These are phyloP conservation scores for Fistulinella staudtii DNA, from an alignment of 1,284 basidiomycete species.

Conservation along the genomic window DNA sequence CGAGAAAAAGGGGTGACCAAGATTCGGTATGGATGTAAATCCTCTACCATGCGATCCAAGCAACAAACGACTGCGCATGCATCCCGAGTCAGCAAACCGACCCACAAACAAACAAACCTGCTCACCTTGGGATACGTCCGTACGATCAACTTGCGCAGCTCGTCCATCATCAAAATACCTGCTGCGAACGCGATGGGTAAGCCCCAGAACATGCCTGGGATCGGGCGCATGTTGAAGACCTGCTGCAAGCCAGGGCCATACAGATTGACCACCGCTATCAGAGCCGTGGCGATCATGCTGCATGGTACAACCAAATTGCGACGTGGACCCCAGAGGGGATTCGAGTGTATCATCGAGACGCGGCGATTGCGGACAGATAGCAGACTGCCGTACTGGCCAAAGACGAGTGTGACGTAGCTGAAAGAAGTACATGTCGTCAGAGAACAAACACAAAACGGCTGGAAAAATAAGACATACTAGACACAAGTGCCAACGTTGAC, in stretches of 20 bases:
- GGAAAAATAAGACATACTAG: constrained; percentile 36
- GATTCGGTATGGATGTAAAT: not conserved
- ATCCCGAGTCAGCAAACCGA: not conserved
- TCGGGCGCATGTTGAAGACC: constrained; percentile 34
- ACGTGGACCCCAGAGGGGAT: constrained; percentile 37
- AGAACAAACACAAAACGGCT: constrained; percentile 15
- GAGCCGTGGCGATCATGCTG: constrained; percentile 35
- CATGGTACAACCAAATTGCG: constrained; percentile 34
- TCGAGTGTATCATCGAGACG: constrained; percentile 33
- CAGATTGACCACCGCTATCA: constrained; percentile 37
- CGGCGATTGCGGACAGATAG: constrained; percentile 32
- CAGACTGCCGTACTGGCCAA: constrained; percentile 33
- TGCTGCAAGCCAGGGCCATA: constrained; percentile 17
- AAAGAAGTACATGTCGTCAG: not conserved
- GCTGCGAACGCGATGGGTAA: constrained; percentile 39
- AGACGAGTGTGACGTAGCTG: constrained; percentile 40
- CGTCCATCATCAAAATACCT: constrained; percentile 38
- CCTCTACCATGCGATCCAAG: constrained; percentile 30
- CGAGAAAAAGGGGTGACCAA: not conserved
- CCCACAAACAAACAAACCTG: not conserved
- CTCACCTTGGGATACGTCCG: constrained; percentile 39
- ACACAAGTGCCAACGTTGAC: constrained; percentile 38
- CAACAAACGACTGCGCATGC: constrained; percentile 24
- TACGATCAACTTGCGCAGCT: constrained; percentile 39
- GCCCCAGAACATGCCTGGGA: constrained; percentile 42